A percentile compares a stretch with the other conserved stretches of the same genome.
Conservation (phyloP, 2,329 filamentous ascomycete genomes). For the Nigrospora sphaerica region DNA sequence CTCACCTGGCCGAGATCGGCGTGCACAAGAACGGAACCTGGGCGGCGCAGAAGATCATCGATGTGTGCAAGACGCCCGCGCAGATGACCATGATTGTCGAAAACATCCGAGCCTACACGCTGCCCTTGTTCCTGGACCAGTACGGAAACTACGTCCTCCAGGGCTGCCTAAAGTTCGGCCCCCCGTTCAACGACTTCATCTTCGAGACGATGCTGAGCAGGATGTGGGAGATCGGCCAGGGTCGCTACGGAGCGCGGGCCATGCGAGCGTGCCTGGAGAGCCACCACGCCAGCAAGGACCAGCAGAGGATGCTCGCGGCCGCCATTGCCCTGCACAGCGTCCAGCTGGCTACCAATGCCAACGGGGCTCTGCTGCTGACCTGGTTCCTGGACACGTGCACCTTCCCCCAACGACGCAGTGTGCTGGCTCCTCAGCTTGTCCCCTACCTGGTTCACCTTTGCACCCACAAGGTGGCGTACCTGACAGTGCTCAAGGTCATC, state of each 20-base stretch:
- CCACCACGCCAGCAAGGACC: conserved; percentile 89
- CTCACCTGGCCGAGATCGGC: conserved; percentile 91
- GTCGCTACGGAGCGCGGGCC: conserved; percentile 86
- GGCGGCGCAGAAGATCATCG: conserved; percentile 99
- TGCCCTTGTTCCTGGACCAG: conserved; percentile 91
- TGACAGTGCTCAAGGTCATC: conserved; percentile 96
- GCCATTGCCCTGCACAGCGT: conserved; percentile 95
- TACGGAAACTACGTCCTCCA: conserved; percentile 98
- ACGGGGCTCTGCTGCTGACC: conserved; percentile 86
- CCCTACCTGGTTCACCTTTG: conserved; percentile 91
- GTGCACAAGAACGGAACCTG: conserved; percentile 99
- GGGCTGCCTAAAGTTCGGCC: conserved; percentile 86
- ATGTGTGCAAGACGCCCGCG: conserved; percentile 77
- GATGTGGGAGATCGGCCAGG: conserved; percentile 90
- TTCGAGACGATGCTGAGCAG: conserved; percentile 94
- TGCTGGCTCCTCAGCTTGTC: conserved; percentile 84
- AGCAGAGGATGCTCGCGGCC: conserved; percentile 90
- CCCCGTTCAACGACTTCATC: conserved; percentile 90
- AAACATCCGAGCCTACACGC: conserved; percentile 74
- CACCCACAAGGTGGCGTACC: conserved; percentile 96
- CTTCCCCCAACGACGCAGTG: conserved; percentile 83
- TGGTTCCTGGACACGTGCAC: conserved; percentile 99
- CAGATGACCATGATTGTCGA: conserved; percentile 85
- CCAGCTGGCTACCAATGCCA: conserved; percentile 91
- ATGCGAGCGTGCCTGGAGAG: conserved; percentile 97